Evolutionary conservation across 1,284 basidiomycete species (phyloP).

Genomic region (Paramarasmius palmivorus): DNA sequence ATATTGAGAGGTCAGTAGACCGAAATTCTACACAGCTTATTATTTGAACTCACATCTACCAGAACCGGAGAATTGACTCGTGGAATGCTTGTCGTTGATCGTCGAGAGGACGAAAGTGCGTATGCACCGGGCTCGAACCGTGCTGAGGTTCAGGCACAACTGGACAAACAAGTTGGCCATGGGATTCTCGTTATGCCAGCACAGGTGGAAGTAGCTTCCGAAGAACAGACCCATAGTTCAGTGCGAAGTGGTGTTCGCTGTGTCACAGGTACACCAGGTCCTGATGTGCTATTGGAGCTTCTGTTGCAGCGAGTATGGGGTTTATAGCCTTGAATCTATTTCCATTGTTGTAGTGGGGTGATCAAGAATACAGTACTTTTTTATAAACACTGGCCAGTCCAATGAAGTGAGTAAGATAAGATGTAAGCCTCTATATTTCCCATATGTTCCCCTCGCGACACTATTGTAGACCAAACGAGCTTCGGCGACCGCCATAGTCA

Average conservation of each 20-base stretch:
- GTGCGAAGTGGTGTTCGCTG: constrained; percentile 47
- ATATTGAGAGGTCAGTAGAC: constrained; percentile 63
- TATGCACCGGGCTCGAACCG: constrained; percentile 66
- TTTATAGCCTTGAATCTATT: constrained; percentile 22
- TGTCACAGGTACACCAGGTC: constrained; percentile 59
- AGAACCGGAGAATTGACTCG: constrained; percentile 59
- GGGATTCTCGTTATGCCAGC: constrained; percentile 47
- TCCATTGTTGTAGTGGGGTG: too few relatives aligned
- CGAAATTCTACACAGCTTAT: neutral
- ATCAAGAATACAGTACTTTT: too few relatives aligned
- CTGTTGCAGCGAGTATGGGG: constrained; percentile 63
- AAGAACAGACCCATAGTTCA: constrained; percentile 7
- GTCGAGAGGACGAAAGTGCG: constrained; percentile 57
- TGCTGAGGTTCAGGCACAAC: constrained; percentile 55
- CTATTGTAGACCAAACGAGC: too few relatives aligned
- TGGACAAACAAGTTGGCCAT: constrained; percentile 35
- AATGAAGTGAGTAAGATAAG: too few relatives aligned
- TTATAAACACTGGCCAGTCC: too few relatives aligned
- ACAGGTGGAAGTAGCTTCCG: constrained; percentile 48
- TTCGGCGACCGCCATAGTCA: too few relatives aligned
- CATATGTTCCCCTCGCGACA: too few relatives aligned
- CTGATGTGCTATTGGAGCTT: constrained; percentile 44
- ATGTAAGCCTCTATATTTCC: too few relatives aligned
- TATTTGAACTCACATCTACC: constrained; percentile 4
- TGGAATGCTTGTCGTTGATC: constrained; percentile 76